A percentile compares a stretch with the other conserved stretches of the same genome.
Evolutionary conservation across 441 rosid species (phyloP).

Genomic region (Raphanus hybrid): DNA sequence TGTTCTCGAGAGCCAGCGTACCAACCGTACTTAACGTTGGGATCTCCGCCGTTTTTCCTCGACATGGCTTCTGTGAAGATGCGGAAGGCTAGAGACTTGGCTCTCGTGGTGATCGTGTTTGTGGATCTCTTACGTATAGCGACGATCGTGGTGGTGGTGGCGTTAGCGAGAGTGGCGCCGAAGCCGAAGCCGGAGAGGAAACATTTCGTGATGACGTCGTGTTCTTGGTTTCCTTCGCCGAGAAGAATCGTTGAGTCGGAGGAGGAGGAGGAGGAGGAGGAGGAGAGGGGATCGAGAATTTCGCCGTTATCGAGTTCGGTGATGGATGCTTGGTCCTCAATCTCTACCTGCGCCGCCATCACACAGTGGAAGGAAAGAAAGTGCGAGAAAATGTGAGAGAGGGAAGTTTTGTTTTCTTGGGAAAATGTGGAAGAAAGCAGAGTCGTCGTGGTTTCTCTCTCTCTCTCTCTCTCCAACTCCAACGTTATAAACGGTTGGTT

Average conservation of each 20-base stretch:
- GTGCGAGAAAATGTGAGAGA: not conserved
- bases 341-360: conserved; percentile 35
- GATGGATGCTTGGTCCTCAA: conserved; percentile 27
- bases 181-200: conserved; percentile 38
- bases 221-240: conserved; percentile 35
- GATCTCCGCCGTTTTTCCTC: conserved; percentile 46
- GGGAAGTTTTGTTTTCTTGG: not conserved
- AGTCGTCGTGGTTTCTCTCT: too few species aligned
- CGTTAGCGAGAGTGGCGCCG: conserved; percentile 7
- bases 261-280: conserved; percentile 13
- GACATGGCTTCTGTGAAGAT: conserved; percentile 44
- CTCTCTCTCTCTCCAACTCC: too few species aligned
- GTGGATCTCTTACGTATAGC: conserved; percentile 46
- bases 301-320: conserved; percentile 30
- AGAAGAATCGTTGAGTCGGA: conserved; percentile 34
- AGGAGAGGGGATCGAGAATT: conserved; percentile 16
- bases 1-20: conserved; percentile 44
- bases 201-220: not conserved
- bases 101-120: conserved; percentile 30
- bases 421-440: too few species aligned
- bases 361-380: not conserved
- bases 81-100: conserved; percentile 41
- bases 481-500: too few species aligned
- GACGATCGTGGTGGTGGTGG: conserved; percentile 33
- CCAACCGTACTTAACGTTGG: conserved; percentile 49